phyloP scores from a whole-genome alignment of 2,329 filamentous ascomycete genomes.

The Tolypocladium tundrense region DNA sequence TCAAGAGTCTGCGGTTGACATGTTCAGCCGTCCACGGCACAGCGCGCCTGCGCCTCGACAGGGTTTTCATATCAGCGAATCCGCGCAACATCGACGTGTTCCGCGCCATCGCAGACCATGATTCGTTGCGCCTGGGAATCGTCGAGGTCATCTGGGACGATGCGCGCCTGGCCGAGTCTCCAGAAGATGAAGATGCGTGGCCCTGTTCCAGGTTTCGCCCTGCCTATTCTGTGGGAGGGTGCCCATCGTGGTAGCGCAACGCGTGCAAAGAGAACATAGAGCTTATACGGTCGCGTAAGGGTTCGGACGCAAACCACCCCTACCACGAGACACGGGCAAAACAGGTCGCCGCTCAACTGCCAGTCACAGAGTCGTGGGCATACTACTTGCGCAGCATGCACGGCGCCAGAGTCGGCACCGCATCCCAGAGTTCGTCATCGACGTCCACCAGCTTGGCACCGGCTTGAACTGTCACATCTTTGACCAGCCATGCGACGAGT shows the following conservation, averaged over 20 bases:
- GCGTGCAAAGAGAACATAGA: neutral
- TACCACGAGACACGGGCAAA: neutral
- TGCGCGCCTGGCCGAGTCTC: neutral
- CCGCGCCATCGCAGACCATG: neutral
- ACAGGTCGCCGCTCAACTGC: neutral
- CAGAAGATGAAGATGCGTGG: neutral
- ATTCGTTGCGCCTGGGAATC: neutral
- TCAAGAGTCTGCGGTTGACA: neutral
- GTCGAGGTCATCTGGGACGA: neutral
- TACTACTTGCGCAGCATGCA: neutral
- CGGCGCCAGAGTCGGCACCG: neutral
- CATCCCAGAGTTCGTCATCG: neutral
- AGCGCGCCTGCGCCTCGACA: neutral
- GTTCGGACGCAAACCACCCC: neutral
- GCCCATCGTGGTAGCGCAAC: neutral
- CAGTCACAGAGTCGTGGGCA: neutral
- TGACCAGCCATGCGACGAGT: neutral
- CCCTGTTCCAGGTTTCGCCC: neutral
- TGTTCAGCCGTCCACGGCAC: neutral
- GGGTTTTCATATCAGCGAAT: neutral
- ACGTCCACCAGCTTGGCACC: neutral
- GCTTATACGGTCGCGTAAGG: neutral
- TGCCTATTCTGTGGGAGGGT: neutral
- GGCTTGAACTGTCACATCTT: neutral
- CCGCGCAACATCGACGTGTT: neutral